Evolutionary conservation across 805 yeast species (phyloP).

Genomic region (Ogataea methanolica): DNA sequence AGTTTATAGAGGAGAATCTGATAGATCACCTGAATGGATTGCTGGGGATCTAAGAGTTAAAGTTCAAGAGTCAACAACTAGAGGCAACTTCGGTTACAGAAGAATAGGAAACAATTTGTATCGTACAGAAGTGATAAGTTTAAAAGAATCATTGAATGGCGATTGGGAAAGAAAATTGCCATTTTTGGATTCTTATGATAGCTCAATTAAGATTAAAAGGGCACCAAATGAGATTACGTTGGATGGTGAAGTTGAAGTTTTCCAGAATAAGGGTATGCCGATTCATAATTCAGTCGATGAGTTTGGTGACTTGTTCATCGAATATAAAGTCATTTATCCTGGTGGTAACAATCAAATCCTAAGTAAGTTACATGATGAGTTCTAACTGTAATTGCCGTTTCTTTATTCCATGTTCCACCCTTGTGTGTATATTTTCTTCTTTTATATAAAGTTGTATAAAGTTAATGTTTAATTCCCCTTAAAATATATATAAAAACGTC

Average conservation of each 20-base stretch:
- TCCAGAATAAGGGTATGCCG: conserved; percentile 88
- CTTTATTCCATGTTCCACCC: no score
- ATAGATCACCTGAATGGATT: conserved; percentile 73
- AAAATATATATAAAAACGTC: not conserved
- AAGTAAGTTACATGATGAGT: conserved; percentile 26
- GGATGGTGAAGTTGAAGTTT: conserved; percentile 67
- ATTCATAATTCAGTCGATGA: conserved; percentile 42
- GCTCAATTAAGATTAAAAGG: conserved; percentile 43
- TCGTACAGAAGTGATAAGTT: conserved; percentile 72
- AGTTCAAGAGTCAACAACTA: conserved; percentile 45
- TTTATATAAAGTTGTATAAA: not conserved
- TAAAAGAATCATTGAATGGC: conserved; percentile 70
- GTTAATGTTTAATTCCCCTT: not conserved
- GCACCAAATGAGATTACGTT: conserved; percentile 45
- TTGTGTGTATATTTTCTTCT: not conserved
- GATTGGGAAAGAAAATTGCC: conserved; percentile 72
- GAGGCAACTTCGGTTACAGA: conserved; percentile 77
- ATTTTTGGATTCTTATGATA: conserved; percentile 59
- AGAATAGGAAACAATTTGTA: conserved; percentile 70
- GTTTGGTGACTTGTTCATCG: conserved; percentile 49
- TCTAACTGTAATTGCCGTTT: conserved; percentile 8
- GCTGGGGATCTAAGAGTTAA: conserved; percentile 77
- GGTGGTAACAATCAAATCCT: conserved; percentile 24
- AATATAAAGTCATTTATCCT: conserved; percentile 45
- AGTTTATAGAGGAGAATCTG: conserved; percentile 70